Evolutionary conservation across 1,284 basidiomycete genomes (phyloP), one percentile per base, ranked within the genome.

Genomic region (Leccinum angustisporum): DNA sequence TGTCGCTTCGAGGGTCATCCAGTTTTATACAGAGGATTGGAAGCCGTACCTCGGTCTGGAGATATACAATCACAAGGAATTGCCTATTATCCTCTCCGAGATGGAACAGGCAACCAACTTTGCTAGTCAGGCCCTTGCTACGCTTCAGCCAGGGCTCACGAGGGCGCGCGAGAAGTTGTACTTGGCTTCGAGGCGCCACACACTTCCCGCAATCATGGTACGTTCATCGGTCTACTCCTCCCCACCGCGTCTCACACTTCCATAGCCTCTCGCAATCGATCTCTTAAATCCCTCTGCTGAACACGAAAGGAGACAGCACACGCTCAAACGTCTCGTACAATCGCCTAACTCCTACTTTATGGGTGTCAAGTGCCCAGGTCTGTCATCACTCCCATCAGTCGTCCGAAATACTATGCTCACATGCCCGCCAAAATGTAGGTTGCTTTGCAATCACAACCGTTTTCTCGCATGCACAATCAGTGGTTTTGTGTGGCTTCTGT

Each of bases 291-390:
- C 95, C 71, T 92, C 94, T 66, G 80, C 86, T 73, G 93, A 95
- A 78, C 81, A 88, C 71, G 91, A 96, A 83, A 90, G 83, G 80
- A 89, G 84, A 81, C 92, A 89, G 79, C 94, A 98, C 90, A 99
- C 99, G 87, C 93, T 98, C 81, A 99, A 99, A 89, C 91, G 96
- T 78, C 89, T 99, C 74, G 97, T 99, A 73, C 97, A 98, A 82
- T 92, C 89, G 66, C 95, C 95, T 68, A 95, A 97, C 83, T 97
- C 95, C 54, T 98, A 96, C 84, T 99, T 98, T 84, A 99, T 99
- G 97, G 97, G 99, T 78, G 96, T 99, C 75, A 99, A 99, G 83
- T 99, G 97, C 84, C 92, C 97, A 75, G 94, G 95, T 92, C 63
- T 66, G 86, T 61, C n/a, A 38, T 31, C 25, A 36, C 7, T 79